Evolutionary conservation across 73 alveolate genomes (phyloP).

Genomic region (Symbiodinium pilosum): DNA sequence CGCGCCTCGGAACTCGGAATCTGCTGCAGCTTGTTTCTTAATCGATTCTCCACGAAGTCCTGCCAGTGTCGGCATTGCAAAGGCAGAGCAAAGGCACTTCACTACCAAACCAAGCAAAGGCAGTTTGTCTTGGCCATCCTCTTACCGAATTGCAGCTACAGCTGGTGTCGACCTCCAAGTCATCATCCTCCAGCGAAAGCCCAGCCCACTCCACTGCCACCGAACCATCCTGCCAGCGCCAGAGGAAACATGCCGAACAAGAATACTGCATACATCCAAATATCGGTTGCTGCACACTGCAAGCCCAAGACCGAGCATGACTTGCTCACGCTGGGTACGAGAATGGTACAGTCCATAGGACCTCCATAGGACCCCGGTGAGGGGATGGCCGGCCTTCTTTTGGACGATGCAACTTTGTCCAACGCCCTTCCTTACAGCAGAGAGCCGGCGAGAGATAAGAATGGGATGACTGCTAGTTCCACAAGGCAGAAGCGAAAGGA

Average conservation of each 20-base stretch:
- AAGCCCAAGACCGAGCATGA: too few relatives aligned
- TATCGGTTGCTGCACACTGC: too few relatives aligned
- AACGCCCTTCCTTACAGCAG: not conserved
- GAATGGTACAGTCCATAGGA: not conserved
- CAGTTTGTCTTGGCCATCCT: too few relatives aligned
- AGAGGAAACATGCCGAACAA: too few relatives aligned
- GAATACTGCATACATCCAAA: too few relatives aligned
- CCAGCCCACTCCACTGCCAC: constrained; percentile 6
- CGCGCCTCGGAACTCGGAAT: not conserved
- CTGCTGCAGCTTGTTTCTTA: not conserved
- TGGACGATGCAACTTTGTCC: not conserved
- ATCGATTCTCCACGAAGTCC: not conserved
- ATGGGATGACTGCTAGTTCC: too few relatives aligned
- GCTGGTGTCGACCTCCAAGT: not conserved
- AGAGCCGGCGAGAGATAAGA: not conserved
- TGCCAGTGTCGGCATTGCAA: not conserved
- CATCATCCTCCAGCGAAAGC: not conserved
- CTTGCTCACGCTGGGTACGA: too few relatives aligned
- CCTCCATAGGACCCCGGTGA: not conserved
- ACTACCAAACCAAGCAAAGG: too few relatives aligned
- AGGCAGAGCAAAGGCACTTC: too few relatives aligned
- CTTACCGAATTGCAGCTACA: too few relatives aligned
- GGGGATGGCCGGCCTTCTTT: not conserved
- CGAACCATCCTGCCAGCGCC: not conserved
- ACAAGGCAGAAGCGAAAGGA: too few relatives aligned